A percentile compares a stretch with the other conserved stretches of the same genome.
phyloP scores from a whole-genome alignment of 257 asterid species.

The Ilex aquifolium region DNA sequence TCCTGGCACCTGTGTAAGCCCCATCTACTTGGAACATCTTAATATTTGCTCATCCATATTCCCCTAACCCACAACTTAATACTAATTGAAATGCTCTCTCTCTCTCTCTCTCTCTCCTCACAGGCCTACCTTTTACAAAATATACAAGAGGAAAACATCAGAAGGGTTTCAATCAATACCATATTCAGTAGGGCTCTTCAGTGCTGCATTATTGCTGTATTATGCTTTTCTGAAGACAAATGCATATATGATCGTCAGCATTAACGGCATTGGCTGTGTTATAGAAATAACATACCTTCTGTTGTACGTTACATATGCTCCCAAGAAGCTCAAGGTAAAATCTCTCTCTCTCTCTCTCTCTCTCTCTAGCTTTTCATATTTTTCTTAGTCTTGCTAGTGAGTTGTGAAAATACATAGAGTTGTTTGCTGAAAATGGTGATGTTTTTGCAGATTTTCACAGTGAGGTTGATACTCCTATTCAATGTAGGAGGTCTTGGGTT shows the following conservation, averaged over 20 bases:
- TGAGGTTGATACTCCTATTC: conserved; percentile 29
- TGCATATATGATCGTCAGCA: conserved; percentile 47
- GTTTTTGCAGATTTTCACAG: conserved; percentile 33
- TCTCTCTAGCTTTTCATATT: not conserved
- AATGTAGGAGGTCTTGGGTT: conserved; percentile 44
- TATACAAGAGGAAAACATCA: conserved; percentile 57
- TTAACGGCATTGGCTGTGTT: conserved; percentile 48
- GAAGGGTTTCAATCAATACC: conserved; percentile 59
- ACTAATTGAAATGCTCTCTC: too few relatives aligned
- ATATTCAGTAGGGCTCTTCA: conserved; percentile 51
- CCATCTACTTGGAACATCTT: not conserved
- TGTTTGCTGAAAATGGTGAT: not conserved
- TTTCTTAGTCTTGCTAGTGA: not conserved
- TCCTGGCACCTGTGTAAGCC: conserved; percentile 63
- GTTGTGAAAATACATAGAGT: too few relatives aligned
- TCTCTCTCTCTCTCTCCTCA: too few relatives aligned
- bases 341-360: not conserved
- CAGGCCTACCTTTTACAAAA: conserved; percentile 64
- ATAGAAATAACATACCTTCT: conserved; percentile 43
- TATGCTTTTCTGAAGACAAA: conserved; percentile 54
- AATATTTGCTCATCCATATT: not conserved
- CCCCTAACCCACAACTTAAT: too few relatives aligned
- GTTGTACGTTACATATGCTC: conserved; percentile 35
- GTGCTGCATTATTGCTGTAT: conserved; percentile 55
- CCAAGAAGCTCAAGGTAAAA: conserved; percentile 36